Evolutionary conservation across 2,329 filamentous ascomycete genomes (phyloP).

Genomic region (Cladosporium cucumerinum): DNA sequence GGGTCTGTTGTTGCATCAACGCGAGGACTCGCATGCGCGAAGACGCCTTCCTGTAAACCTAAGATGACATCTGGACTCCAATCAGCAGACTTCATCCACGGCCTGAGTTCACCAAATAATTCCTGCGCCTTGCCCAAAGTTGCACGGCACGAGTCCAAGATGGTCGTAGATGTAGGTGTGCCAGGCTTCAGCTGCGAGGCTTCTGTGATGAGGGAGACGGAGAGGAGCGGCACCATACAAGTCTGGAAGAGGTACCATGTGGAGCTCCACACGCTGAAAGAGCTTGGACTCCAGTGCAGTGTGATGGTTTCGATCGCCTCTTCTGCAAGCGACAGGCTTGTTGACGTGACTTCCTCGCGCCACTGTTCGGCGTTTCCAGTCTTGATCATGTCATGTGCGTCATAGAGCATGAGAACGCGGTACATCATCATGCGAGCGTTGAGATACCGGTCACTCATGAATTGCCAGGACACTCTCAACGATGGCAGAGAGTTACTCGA

Average conservation of each 20-base stretch:
- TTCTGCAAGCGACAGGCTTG: background rate
- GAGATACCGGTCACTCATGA: constrained; percentile 1
- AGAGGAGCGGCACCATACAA: background rate
- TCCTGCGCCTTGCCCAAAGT: background rate
- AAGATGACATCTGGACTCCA: background rate
- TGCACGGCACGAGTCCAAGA: background rate
- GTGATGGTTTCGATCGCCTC: background rate
- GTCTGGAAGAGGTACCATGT: background rate
- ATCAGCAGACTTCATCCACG: background rate
- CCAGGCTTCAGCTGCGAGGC: background rate
- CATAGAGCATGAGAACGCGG: background rate
- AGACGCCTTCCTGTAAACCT: background rate
- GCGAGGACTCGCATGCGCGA: background rate
- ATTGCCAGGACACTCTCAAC: background rate
- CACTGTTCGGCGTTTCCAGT: background rate
- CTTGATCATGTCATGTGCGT: background rate
- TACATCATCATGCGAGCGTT: background rate
- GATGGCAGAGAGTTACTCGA: background rate
- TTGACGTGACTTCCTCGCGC: background rate
- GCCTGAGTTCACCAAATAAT: background rate
- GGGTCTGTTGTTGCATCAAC: background rate
- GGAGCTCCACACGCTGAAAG: background rate
- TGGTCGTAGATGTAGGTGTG: background rate
- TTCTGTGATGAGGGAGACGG: background rate
- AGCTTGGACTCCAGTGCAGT: background rate